Base-by-base conservation (phyloP, 1,284 basidiomycete genomes). In the Apiotrichum akiyoshidainum region DNA sequence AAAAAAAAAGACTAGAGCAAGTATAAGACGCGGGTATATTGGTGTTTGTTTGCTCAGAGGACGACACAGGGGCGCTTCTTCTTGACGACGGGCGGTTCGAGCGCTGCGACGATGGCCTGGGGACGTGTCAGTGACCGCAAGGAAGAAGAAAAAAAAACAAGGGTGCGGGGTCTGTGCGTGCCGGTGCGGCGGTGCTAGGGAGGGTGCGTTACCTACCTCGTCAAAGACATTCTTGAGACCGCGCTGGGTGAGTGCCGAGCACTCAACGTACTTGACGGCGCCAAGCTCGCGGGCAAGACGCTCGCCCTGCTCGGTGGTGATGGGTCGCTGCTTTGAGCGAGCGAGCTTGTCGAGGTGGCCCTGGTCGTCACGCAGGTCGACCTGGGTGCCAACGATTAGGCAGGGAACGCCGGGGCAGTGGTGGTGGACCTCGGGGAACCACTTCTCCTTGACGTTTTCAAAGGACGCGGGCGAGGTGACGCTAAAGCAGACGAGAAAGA, bases 361-460 rank as follows among this genome's bases (percentile, higher is more conserved):
- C 46, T 85, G 80, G 77, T 99, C 96, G 72, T 97, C 94, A 74
- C 96, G 85, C 78, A 99, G 79, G 84, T 99, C 96, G 76, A 98
- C 85, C 82, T 99, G 96, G 41, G 96, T 99, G 65, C 96, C 95
- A 57, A 99, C 95, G 72, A 99, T 97, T 71, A 99, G 86, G 83
- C 94, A 97, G 65, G 95, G 95, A 58, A 98, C 95, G 60, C 95
- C 95, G n/a, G 96, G 96, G 83, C 96, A 99, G 78, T 99, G 95
- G 80, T 99, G 95, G 78, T 94, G 93, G 53, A 99, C 95, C 82
- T 99, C 96, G 33, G 95, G 96, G 85, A 98, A 97, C 95, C 95
- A 99, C 80, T 99, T 99, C 81, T 99, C 95, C 84, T 96, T 98
- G 72, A 99, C 95, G 88, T 99, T 99, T 80, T 99, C 95, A 75